These are phyloP conservation scores for Ogataea degrootiae DNA, from an alignment of 805 yeast species.

Conservation along the genomic window DNA sequence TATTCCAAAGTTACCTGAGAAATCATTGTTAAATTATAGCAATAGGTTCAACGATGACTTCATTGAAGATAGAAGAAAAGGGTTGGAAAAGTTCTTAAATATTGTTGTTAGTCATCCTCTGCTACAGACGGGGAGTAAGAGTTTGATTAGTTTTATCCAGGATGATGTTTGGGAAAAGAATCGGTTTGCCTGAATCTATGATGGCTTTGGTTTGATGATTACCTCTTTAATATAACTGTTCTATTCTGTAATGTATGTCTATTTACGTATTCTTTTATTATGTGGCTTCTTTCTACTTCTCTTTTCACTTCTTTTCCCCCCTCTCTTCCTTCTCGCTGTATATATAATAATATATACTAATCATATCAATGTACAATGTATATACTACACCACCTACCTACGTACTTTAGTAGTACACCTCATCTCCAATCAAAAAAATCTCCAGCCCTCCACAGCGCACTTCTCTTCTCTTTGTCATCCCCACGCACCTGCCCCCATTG, in stretches of 20 bases:
- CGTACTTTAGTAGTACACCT: too few relatives aligned
- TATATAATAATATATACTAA: too few relatives aligned
- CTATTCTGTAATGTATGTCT: background rate
- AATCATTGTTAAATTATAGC: conserved; percentile 48
- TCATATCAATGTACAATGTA: too few relatives aligned
- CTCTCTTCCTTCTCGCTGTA: too few relatives aligned
- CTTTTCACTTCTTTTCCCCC: too few relatives aligned
- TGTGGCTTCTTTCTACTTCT: background rate
- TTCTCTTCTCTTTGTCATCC: too few relatives aligned
- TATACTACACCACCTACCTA: too few relatives aligned
- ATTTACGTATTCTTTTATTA: background rate
- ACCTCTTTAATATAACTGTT: background rate
- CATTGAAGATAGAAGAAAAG: conserved; percentile 78
- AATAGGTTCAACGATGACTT: conserved; percentile 77
- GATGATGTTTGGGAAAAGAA: conserved; percentile 71
- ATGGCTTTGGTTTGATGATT: background rate
- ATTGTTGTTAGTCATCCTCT: conserved; percentile 91
- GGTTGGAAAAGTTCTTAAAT: conserved; percentile 71
- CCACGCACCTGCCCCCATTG: too few relatives aligned
- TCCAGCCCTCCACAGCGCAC: too few relatives aligned
- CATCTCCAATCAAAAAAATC: too few relatives aligned
- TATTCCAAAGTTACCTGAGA: conserved; percentile 90
- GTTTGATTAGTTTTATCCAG: conserved; percentile 78
- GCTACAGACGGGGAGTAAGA: conserved; percentile 79
- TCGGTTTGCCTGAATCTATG: conserved; percentile 5